A percentile compares a stretch with the other conserved stretches of the same genome.
phyloP scores from a whole-genome alignment of 495 filamentous ascomycete genomes.

The Rhypophila decipiens region DNA sequence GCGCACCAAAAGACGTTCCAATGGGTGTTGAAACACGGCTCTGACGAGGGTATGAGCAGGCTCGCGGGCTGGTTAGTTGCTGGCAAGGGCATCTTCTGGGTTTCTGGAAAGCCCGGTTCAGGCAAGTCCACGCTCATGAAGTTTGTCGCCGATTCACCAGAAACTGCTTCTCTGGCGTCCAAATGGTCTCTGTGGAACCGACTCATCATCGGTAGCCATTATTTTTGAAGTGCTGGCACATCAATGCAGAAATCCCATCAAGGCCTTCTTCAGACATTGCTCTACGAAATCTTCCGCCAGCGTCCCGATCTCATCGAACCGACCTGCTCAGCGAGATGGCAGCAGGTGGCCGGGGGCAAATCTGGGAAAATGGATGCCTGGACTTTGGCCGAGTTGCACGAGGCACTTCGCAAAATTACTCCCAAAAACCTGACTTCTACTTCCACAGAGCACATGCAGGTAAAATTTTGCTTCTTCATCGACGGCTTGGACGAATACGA shows the following conservation, averaged over 20 bases:
- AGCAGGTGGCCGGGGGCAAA: too few relatives aligned
- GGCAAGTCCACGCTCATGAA: constrained; percentile 39
- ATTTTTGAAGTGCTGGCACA: constrained; percentile 32
- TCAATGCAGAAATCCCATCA: constrained; percentile 33
- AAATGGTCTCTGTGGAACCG: constrained; percentile 13
- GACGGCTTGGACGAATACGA: constrained; percentile 23
- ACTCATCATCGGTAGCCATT: constrained; percentile 15
- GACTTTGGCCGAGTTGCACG: background rate
- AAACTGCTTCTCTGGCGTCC: constrained; percentile 3
- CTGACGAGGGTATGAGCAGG: too few relatives aligned
- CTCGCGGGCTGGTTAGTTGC: background rate
- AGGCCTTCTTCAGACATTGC: constrained; percentile 36
- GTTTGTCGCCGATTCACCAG: constrained; percentile 16
- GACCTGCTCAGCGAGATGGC: constrained; percentile 1
- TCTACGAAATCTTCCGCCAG: constrained; percentile 32
- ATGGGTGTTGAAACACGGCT: background rate
- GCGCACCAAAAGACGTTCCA: constrained; percentile 1
- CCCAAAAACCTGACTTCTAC: too few relatives aligned
- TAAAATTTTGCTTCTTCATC: constrained; percentile 21
- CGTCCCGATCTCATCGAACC: constrained; percentile 14
- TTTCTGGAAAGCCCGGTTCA: constrained; percentile 31
- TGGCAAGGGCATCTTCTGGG: constrained; percentile 16
- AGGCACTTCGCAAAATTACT: too few relatives aligned
- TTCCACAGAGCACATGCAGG: too few relatives aligned
- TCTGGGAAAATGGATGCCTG: background rate